Conservation (phyloP, 345 rosid species). For the Syzygium aqueum region DNA sequence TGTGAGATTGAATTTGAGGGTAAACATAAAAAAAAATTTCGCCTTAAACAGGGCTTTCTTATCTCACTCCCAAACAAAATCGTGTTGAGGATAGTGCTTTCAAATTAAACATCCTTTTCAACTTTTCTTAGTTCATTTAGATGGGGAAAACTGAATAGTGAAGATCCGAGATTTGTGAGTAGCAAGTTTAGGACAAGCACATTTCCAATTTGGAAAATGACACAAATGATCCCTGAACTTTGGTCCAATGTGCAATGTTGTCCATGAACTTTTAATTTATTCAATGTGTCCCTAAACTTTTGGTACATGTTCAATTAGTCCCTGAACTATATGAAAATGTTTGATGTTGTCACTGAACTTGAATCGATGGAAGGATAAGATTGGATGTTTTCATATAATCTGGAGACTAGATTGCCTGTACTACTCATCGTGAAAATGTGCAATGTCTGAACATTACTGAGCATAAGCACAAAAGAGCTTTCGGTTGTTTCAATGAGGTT, state of each 20-base stretch:
- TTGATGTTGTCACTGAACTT: no score
- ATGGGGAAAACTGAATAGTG: accelerated
- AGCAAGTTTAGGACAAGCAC: background rate
- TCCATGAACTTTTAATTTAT: no score
- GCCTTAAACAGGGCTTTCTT: background rate
- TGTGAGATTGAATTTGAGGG: background rate
- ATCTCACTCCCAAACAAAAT: background rate
- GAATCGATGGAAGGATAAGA: no score
- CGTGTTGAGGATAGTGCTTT: background rate
- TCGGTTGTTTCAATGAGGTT: background rate
- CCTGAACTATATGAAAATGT: no score
- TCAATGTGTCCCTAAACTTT: no score
- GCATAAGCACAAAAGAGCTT: background rate
- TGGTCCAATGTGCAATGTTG: no score
- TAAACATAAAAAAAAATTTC: background rate
- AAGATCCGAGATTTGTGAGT: background rate
- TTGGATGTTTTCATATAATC: no score
- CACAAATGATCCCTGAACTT: no score
- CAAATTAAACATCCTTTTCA: background rate
- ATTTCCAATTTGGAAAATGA: background rate
- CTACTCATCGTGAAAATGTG: no score
- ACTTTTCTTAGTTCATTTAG: background rate
- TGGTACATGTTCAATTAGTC: no score
- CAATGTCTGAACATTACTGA: no score
- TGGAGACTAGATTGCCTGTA: no score